A percentile compares a stretch with the other conserved stretches of the same genome.
phyloP scores from a whole-genome alignment of 306 rosid species.

The Spatholobus suberectus region DNA sequence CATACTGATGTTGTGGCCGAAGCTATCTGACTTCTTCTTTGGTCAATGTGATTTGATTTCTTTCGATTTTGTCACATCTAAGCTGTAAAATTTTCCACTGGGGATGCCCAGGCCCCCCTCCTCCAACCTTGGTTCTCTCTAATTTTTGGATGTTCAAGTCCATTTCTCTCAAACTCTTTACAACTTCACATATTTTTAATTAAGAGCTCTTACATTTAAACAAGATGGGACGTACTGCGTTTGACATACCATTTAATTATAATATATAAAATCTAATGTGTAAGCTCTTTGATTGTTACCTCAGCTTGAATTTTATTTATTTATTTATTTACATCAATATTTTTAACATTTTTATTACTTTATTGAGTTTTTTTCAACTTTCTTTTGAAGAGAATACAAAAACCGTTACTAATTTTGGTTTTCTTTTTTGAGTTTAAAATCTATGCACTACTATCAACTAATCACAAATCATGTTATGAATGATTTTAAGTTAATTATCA shows the following conservation, averaged over 20 bases:
- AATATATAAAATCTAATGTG: background rate
- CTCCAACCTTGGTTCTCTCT: background rate
- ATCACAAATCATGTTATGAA: too few species aligned
- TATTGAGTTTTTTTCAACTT: too few species aligned
- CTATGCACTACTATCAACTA: too few species aligned
- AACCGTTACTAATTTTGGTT: background rate
- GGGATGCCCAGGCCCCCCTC: slow-evolving; percentile 14
- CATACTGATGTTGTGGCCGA: slow-evolving; percentile 34
- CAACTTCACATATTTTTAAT: background rate
- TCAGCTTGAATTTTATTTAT: background rate
- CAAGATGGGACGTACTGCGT: background rate
- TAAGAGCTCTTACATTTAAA: background rate
- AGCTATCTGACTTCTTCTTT: slow-evolving; percentile 26
- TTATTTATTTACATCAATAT: background rate
- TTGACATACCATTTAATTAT: background rate
- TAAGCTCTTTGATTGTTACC: background rate
- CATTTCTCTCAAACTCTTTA: background rate
- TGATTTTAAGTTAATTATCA: too few species aligned
- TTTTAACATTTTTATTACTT: background rate
- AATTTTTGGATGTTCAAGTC: background rate
- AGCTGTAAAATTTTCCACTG: background rate
- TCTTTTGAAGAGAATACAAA: too few species aligned
- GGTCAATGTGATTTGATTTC: slow-evolving; percentile 36
- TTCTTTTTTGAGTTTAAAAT: too few species aligned
- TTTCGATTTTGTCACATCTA: slow-evolving; percentile 36